Evolutionary conservation across 176 grass and related monocot species (phyloP).

Genomic region (Oryza glaberrima): DNA sequence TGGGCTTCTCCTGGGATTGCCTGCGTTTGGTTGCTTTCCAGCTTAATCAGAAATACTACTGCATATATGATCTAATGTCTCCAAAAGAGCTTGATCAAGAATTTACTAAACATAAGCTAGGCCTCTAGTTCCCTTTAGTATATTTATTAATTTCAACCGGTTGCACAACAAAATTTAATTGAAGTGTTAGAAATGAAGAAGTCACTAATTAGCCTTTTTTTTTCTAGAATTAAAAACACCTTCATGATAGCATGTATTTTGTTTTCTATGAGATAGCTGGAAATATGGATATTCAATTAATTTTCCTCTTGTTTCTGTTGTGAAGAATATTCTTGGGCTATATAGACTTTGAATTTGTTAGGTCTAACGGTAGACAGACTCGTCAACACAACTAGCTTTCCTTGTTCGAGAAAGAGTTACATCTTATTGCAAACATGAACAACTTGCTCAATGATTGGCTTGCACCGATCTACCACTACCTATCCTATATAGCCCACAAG

Average conservation of each 20-base stretch:
- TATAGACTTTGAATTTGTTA: not conserved
- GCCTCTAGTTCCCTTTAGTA: not conserved
- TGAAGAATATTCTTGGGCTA: not conserved
- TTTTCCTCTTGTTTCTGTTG: too few species aligned
- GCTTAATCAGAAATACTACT: not conserved
- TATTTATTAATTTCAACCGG: too few species aligned
- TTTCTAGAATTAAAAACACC: too few species aligned
- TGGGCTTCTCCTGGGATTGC: slow-evolving; percentile 67
- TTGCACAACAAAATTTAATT: too few species aligned
- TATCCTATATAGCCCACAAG: too few species aligned
- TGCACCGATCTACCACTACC: not conserved
- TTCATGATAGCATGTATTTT: too few species aligned
- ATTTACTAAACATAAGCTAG: not conserved
- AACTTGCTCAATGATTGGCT: slow-evolving; percentile 10
- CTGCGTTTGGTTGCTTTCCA: slow-evolving; percentile 38
- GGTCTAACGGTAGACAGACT: not conserved
- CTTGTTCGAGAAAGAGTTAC: slow-evolving; percentile 23
- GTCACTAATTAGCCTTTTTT: too few species aligned
- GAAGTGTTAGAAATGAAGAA: too few species aligned
- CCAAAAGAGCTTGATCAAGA: not conserved
- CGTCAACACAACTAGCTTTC: not conserved
- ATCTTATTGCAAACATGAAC: not conserved
- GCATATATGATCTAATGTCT: too few species aligned
- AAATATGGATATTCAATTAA: too few species aligned
- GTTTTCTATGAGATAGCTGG: too few species aligned